Percentiles rank a stretch among this genome's conserved stretches.
Evolutionary conservation across 2,329 filamentous ascomycete genomes (phyloP).

Genomic region (Botrytis paeoniae): DNA sequence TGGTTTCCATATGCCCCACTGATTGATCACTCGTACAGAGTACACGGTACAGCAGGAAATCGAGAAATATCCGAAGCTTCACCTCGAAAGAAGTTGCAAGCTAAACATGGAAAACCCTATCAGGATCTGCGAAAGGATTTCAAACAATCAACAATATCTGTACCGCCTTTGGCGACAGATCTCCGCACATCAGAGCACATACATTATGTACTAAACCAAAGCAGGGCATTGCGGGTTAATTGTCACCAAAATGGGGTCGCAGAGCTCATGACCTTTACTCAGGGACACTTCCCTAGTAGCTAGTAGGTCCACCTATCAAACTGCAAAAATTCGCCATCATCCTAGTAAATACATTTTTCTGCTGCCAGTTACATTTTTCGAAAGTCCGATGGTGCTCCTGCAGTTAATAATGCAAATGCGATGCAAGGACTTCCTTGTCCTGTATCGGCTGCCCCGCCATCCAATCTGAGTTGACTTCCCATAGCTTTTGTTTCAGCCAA

Average conservation of each 20-base stretch:
- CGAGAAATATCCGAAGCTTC: conserved; percentile 17
- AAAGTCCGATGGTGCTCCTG: conserved; percentile 12
- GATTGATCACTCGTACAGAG: conserved; percentile 13
- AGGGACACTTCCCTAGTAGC: neutral
- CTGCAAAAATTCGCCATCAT: conserved; percentile 14
- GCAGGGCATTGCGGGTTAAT: conserved; percentile 12
- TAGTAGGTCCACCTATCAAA: conserved; percentile 11
- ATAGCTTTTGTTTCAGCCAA: conserved; percentile 14
- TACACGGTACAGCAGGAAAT: conserved; percentile 1
- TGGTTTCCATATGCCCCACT: neutral
- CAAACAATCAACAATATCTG: neutral
- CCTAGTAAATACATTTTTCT: conserved; percentile 1
- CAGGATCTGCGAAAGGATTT: conserved; percentile 4
- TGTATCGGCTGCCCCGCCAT: conserved; percentile 15
- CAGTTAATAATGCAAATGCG: conserved; percentile 1
- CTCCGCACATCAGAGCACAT: conserved; percentile 16
- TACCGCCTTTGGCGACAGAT: conserved; percentile 22
- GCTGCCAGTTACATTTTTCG: neutral
- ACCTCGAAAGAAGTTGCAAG: conserved; percentile 1
- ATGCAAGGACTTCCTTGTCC: conserved; percentile 3
- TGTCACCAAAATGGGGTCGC: conserved; percentile 16
- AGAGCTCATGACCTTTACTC: conserved; percentile 18
- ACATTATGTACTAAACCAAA: conserved; percentile 7
- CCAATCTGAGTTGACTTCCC: conserved; percentile 16
- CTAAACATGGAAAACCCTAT: neutral